Percentiles rank a stretch among this genome's conserved stretches.
phyloP scores from a whole-genome alignment of 2,329 filamentous ascomycete genomes.

The Hirsutella rhossiliensis region DNA sequence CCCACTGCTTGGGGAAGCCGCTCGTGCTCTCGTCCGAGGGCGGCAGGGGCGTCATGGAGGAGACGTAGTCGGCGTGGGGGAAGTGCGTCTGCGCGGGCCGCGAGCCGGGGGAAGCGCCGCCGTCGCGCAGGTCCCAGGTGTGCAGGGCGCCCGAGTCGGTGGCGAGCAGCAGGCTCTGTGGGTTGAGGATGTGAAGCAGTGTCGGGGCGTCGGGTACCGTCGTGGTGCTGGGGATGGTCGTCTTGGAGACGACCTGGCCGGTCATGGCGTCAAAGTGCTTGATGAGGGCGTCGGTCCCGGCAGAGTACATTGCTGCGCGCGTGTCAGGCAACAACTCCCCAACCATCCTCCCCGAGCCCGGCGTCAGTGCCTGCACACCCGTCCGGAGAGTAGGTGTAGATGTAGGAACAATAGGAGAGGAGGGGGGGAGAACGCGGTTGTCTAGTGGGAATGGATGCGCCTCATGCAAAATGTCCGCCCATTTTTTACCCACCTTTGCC shows the following conservation, averaged over 20 bases:
- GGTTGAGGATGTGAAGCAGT: slow-evolving; percentile 71
- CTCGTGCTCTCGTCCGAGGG: slow-evolving; percentile 71
- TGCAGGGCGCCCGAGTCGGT: slow-evolving; percentile 87
- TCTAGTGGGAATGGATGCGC: no score
- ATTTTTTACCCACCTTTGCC: slow-evolving; percentile 46
- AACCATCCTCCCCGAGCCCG: slow-evolving; percentile 2
- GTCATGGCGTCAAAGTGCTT: slow-evolving; percentile 46
- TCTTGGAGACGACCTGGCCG: slow-evolving; percentile 67
- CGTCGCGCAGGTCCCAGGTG: slow-evolving; percentile 69
- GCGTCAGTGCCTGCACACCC: slow-evolving; percentile 14
- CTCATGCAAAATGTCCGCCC: no score
- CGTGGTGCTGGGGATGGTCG: slow-evolving; percentile 54
- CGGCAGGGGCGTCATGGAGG: slow-evolving; percentile 73
- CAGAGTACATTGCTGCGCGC: slow-evolving; percentile 44
- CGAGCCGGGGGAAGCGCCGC: slow-evolving; percentile 33
- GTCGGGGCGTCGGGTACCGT: slow-evolving; percentile 58
- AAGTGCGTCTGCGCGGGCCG: slow-evolving; percentile 69
- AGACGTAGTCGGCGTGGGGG: slow-evolving; percentile 88
- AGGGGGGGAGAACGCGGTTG: no score
- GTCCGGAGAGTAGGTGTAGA: no score
- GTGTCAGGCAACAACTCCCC: not conserved
- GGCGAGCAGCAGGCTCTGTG: slow-evolving; percentile 76
- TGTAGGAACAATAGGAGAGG: no score
- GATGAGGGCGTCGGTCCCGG: slow-evolving; percentile 47
- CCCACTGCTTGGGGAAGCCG: slow-evolving; percentile 87